Base-by-base conservation (phyloP, 331 rosid species). In the Quercus lobata region DNA sequence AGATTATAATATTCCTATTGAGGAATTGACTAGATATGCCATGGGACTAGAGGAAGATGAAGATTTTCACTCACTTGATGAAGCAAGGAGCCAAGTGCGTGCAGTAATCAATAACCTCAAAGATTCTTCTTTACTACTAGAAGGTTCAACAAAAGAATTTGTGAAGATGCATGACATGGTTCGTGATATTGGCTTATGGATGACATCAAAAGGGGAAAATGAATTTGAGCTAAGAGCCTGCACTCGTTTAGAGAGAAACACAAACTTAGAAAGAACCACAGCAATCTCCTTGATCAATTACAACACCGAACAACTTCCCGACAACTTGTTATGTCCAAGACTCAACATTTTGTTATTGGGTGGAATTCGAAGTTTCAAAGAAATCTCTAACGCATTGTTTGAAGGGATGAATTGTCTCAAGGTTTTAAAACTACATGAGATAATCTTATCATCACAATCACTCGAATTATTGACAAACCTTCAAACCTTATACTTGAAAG, bases 401-500 rank as follows among this genome's bases (percentile, higher is more conserved):
- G 2, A 15, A 21, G 25, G 27, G 30, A 61, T 11, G 53, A 46
- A 46, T 46, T 46, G 53, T 46, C 53, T 46, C 53, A 11, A 46
- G 53, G 53, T 46, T 46, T 46, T 46, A 46, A 0, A 0, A 10
- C 16, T 46, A 46, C 0, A 46, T 2, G 0, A 46, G 1, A 46
- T 0, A 46, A 46, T 2, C 53, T 46, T 46, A 2, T 46, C 53
- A 46, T 11, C 53, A 46, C 53, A 46, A 46, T 46, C 53, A 11
- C 53, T 46, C 16, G 1, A 7, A 46, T 46, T 46, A 9, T 46
- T 46, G 53, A 46, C 53, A 46, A 46, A 46, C 15, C 53, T 46
- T 46, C 53, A 1, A 0, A 11, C 15, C 53, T 12, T 46, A 46
- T 11, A 46, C 0, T 46, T 46, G 15, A 0, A 0, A 46, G 0